Base-by-base conservation (phyloP, 176 grass and related monocot species). In the Panicum miliaceum region DNA sequence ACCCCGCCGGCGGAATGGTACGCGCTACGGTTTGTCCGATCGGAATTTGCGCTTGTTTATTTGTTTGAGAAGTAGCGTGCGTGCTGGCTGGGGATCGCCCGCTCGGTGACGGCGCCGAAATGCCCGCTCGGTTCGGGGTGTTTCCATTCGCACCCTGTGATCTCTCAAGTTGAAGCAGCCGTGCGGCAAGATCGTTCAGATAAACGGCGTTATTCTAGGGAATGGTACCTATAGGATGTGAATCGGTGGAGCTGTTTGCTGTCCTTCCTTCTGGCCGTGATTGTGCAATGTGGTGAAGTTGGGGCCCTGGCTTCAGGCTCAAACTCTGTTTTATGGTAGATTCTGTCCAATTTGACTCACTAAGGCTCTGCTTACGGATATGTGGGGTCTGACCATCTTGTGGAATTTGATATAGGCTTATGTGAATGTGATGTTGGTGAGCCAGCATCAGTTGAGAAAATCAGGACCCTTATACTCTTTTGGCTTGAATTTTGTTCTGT, bases 261-360 rank as follows among this genome's bases (percentile, higher is more conserved):
- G 29, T 9, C 40, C 8, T 78, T 45, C 6, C 10, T 37, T 70
- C 40, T 19, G 22, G 4, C 53, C 14, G 9, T 70, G 54, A 38
- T 81, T 37, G 62, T 68, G 77, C 69, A 89, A 75, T 75, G 82
- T 61, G 50, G 32, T 7, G 62, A 43, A 35, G 47, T 89, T 73
- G 2, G 35, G 71, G 61, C 60, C 66, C 27, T 52, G 34, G 29
- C 32, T 26, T 64, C 19, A 22, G 4, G 7, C 22, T 54, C 73
- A 37, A 38, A 37, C 50, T 64, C 61, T 4, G 32, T 54, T 18
- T 12, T 54, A 7, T 7, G 27, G 27, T n/a, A n/a, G 36, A 68
- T 20, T 47, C 5, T 27, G 14, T 51, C 43, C 22, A 36, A 3
- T 51, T 72, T 71, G 37, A 52, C 42, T 72, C 22, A 79, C 36